These are phyloP conservation scores for Albifimbria verrucaria DNA, from an alignment of 2,329 filamentous ascomycete genomes.

Conservation along the genomic window DNA sequence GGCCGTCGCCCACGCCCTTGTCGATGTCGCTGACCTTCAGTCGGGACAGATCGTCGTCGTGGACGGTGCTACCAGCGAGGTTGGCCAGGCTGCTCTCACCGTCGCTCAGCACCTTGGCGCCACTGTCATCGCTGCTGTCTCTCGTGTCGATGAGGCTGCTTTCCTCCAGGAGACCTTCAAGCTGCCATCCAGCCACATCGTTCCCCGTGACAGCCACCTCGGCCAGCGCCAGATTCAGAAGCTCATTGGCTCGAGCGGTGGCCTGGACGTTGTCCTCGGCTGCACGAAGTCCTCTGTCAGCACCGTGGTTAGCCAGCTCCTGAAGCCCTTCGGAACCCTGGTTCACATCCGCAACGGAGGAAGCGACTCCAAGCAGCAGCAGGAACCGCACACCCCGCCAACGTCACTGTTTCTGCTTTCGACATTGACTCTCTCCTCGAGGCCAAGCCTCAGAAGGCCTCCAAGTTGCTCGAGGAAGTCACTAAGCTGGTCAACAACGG, in stretches of 20 bases:
- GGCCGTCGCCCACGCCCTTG: slow-evolving; percentile 7
- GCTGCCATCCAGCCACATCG: slow-evolving; percentile 3
- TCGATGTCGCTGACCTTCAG: slow-evolving; percentile 14
- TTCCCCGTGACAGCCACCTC: slow-evolving; percentile 3
- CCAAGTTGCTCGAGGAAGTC: neutral
- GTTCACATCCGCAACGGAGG: neutral
- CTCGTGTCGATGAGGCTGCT: neutral
- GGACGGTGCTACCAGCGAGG: slow-evolving; percentile 12
- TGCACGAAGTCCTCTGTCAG: slow-evolving; percentile 2
- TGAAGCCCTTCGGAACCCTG: slow-evolving; percentile 5
- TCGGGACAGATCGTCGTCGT: slow-evolving; percentile 15
- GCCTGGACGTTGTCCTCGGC: slow-evolving; percentile 6
- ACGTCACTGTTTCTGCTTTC: slow-evolving; percentile 2
- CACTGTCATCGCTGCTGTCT: slow-evolving; percentile 8
- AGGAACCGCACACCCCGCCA: slow-evolving; percentile 1
- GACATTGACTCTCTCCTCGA: slow-evolving; percentile 4
- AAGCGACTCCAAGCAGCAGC: neutral
- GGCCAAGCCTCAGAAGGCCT: neutral
- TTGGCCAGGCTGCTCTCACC: slow-evolving; percentile 13
- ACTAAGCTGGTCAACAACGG: neutral
- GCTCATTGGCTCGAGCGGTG: neutral
- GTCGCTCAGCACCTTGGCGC: slow-evolving; percentile 15
- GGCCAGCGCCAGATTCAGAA: slow-evolving; percentile 2
- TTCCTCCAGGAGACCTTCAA: slow-evolving; percentile 1
- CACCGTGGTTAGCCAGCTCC: neutral